These are phyloP conservation scores for Cutaneotrichosporon daszewskae DNA, from an alignment of 1,284 basidiomycete species.

Conservation along the genomic window DNA sequence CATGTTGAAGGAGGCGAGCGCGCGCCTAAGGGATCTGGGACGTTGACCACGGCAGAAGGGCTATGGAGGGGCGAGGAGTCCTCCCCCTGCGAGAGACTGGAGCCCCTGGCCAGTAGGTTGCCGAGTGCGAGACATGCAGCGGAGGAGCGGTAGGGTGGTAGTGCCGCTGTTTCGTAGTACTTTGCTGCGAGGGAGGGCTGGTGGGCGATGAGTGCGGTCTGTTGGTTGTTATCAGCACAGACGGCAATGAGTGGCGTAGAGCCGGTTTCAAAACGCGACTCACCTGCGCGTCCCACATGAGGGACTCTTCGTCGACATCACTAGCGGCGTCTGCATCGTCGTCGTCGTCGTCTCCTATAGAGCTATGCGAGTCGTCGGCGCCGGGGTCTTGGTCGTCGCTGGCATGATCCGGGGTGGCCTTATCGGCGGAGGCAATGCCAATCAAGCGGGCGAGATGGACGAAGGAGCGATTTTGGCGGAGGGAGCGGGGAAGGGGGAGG, in stretches of 20 bases:
- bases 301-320: constrained; percentile 29
- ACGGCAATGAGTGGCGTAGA: neutral
- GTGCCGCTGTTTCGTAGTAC: constrained; percentile 34
- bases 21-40: neutral
- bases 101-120: constrained; percentile 36
- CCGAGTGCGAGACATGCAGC: constrained; percentile 39
- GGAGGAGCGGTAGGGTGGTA: constrained; percentile 35
- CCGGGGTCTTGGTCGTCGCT: constrained; percentile 21
- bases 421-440: constrained; percentile 11
- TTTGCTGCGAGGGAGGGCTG: constrained; percentile 33
- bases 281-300: constrained; percentile 44
- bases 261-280: constrained; percentile 4
- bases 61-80: neutral
- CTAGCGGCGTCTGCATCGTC: constrained; percentile 2
- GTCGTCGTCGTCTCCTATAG: constrained; percentile 4
- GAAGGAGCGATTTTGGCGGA: constrained; percentile 22
- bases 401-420: neutral
- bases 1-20: constrained; percentile 12
- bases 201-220: constrained; percentile 42
- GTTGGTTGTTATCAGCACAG: neutral
- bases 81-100: constrained; percentile 19
- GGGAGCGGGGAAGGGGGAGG: constrained; percentile 5
- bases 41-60: constrained; percentile 1
- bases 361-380: neutral
- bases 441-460: constrained; percentile 17